Conservation (phyloP, 2,329 filamentous ascomycete genomes). For the Fonsecaea monophora region DNA sequence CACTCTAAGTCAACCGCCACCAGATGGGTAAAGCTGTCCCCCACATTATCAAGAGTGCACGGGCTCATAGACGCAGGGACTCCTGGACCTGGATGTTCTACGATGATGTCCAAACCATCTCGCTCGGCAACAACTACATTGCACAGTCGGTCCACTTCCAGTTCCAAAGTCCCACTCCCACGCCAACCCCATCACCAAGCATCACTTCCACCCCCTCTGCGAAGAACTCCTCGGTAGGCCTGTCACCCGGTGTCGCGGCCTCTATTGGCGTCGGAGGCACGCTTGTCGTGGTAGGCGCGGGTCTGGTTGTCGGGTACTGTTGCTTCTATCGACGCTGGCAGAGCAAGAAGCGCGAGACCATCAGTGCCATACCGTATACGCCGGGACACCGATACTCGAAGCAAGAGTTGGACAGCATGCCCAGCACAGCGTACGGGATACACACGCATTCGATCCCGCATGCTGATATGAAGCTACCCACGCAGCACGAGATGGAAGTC, state of each 20-base stretch:
- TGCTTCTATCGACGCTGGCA: slow-evolving; percentile 2
- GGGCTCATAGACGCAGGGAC: neutral
- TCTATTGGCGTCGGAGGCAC: neutral
- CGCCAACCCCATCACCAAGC: neutral
- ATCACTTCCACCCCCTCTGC: neutral
- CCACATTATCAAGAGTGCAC: neutral
- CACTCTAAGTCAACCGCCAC: slow-evolving; percentile 1
- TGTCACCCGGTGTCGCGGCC: neutral
- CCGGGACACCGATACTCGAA: slow-evolving; percentile 2
- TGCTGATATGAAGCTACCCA: neutral
- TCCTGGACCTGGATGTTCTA: slow-evolving; percentile 7
- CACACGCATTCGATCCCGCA: neutral
- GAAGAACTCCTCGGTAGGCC: neutral
- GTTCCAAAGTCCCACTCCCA: neutral
- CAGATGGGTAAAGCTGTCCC: neutral
- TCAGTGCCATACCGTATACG: neutral
- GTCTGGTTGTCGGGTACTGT: neutral
- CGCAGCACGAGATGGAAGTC: slow-evolving; percentile 3
- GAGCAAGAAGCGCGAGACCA: neutral
- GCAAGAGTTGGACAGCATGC: neutral
- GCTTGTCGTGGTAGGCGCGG: neutral
- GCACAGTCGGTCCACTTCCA: slow-evolving; percentile 2
- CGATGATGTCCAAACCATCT: neutral
- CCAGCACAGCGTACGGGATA: neutral
- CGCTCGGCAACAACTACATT: neutral